These are phyloP conservation scores for Lupinus albus DNA, from an alignment of 306 rosid genomes.

Conservation along the genomic window DNA sequence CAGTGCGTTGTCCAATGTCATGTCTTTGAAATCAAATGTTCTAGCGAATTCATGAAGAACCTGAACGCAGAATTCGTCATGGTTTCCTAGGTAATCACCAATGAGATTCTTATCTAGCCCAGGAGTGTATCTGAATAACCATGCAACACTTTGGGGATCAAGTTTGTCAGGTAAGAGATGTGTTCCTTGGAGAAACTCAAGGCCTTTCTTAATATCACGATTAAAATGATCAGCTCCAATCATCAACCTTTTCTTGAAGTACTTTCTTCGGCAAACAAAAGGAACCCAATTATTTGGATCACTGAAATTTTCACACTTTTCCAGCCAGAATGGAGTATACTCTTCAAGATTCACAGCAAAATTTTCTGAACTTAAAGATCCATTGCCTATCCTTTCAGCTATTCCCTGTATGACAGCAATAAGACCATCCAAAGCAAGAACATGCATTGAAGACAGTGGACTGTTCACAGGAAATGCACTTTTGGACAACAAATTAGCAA, in stretches of 20 bases:
- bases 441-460: slow-evolving; percentile 77
- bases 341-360: slow-evolving; percentile 63
- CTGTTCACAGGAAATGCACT: slow-evolving; percentile 88
- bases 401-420: slow-evolving; percentile 93
- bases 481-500: slow-evolving; percentile 78
- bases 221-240: slow-evolving; percentile 96
- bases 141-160: slow-evolving; percentile 58
- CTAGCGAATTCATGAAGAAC: slow-evolving; percentile 96
- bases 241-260: slow-evolving; percentile 81
- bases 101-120: slow-evolving; percentile 86
- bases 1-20: slow-evolving; percentile 86
- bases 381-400: slow-evolving; percentile 85
- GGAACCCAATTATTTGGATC: slow-evolving; percentile 91
- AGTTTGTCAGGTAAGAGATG: slow-evolving; percentile 92
- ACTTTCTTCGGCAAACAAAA: slow-evolving; percentile 76
- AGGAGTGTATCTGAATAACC: too few relatives aligned
- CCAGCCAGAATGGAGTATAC: slow-evolving; percentile 83
- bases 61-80: slow-evolving; percentile 88
- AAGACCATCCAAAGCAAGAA: slow-evolving; percentile 94
- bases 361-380: slow-evolving; percentile 56
- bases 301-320: slow-evolving; percentile 44
- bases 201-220: slow-evolving; percentile 93
- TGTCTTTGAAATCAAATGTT: slow-evolving; percentile 90
- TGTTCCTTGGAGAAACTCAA: slow-evolving; percentile 94
- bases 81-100: slow-evolving; percentile 94